A percentile compares a stretch with the other conserved stretches of the same genome.
Evolutionary conservation across 2,329 filamentous ascomycete species (phyloP).

Genomic region (Albifimbria verrucaria): DNA sequence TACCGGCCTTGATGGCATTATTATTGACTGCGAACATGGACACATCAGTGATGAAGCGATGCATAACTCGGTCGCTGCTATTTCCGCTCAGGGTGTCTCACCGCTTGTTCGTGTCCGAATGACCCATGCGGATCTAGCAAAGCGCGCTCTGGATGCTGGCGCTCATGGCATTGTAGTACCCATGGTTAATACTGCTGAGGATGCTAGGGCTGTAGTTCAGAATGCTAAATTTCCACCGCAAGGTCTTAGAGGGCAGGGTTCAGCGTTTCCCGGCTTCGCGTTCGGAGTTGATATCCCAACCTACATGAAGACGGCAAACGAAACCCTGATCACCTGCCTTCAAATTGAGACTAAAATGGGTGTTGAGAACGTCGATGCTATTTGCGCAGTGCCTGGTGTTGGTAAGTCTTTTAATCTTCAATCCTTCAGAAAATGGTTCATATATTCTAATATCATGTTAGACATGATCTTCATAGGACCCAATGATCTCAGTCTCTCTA

Average conservation of each 20-base stretch:
- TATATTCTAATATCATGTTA: too few species aligned
- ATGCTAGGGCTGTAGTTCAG: constrained; percentile 34
- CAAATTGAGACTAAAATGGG: constrained; percentile 43
- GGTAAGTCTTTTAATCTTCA: too few species aligned
- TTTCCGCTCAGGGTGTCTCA: constrained; percentile 35
- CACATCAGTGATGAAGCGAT: constrained; percentile 38
- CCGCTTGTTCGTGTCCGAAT: constrained; percentile 36
- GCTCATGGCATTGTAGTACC: constrained; percentile 42
- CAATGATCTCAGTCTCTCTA: constrained; percentile 36
- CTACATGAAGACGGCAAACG: constrained; percentile 40
- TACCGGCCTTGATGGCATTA: constrained; percentile 46
- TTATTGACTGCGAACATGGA: constrained; percentile 44
- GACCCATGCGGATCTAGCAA: constrained; percentile 31
- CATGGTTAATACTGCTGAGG: constrained; percentile 39
- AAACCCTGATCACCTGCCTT: constrained; percentile 39
- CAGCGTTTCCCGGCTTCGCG: constrained; percentile 37
- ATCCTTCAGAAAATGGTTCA: too few species aligned
- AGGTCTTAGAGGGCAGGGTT: constrained; percentile 40
- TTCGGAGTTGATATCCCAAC: constrained; percentile 33
- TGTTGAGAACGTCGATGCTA: constrained; percentile 39
- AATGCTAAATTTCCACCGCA: constrained; percentile 41
- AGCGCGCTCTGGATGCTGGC: constrained; percentile 40
- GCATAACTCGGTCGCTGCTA: constrained; percentile 43
- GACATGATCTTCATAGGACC: constrained; percentile 43
- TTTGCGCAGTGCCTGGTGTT: constrained; percentile 35